Evolutionary conservation across 73 alveolate genomes (phyloP).

Genomic region (Diophrys sp.): DNA sequence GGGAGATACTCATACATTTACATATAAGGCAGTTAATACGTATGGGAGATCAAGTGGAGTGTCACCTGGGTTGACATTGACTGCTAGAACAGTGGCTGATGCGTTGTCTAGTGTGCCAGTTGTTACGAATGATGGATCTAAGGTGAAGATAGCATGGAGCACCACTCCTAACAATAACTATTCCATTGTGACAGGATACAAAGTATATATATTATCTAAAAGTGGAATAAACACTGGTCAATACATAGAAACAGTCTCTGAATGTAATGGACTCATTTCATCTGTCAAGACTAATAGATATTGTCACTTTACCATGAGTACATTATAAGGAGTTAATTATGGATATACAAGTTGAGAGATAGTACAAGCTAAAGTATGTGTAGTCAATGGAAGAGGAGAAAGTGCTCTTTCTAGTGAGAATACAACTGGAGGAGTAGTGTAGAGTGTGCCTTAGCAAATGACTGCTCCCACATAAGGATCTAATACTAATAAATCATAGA

Average conservation of each 20-base stretch:
- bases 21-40: conserved; percentile 18
- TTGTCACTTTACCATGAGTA: background rate
- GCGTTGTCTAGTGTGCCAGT: conserved; percentile 17
- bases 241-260: background rate
- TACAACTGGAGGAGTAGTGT: background rate
- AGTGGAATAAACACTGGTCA: background rate
- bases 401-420: conserved; percentile 4
- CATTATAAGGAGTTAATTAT: background rate
- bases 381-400: conserved; percentile 10
- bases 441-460: conserved; percentile 22
- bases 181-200: background rate
- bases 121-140: background rate
- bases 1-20: conserved; percentile 18
- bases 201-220: too few species aligned
- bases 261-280: background rate
- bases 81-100: conserved; percentile 30
- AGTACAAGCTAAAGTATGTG: conserved; percentile 10
- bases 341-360: conserved; percentile 12
- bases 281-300: background rate
- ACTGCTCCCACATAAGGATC: background rate
- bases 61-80: too few species aligned
- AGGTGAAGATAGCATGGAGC: background rate
- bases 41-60: conserved; percentile 15
- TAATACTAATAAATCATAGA: background rate
- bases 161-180: background rate